Base-by-base conservation (phyloP, 345 rosid species). In the Camelina neglecta region DNA sequence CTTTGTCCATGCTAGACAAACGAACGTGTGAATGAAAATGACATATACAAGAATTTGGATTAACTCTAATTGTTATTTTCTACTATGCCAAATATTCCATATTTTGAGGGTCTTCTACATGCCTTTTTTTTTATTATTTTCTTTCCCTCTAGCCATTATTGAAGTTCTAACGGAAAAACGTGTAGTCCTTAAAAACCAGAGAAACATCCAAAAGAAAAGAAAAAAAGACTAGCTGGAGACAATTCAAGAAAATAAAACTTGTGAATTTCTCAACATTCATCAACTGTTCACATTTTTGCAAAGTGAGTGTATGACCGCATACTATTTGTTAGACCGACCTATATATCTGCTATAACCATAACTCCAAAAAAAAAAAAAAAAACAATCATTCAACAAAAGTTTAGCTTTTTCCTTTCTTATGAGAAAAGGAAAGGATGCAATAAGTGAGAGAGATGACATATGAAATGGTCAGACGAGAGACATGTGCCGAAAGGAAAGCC, bases 1-100 rank as follows among this genome's bases (percentile, higher is more conserved):
- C 2, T 21, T 60, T 26, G 31, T 68, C 1, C 21, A 18, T 33
- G 48, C 9, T 45, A 59, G 54, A 59, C 79, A 67, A 51, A 54
- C 41, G 50, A 53, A 69, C 57, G 21, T 53, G 24, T 74, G 11
- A 23, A 56, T 57, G 80, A 77, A 49, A 77, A 65, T 57, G 80
- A 77, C 76, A 42, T 75, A 38, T 38, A n/a, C 42, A n/a, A 36
- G 60, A 70, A 50, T 47, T 56, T 39, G 29, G 9, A 51, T 57
- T 48, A 49, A 12, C 45, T 26, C 66, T 29, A 61, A 3, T 76
- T 61, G 65, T 45, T 61, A 33, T 55, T 69, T 55, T 54, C n/a
- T 60, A 44, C 15, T 58, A 76, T 63, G 42, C 50, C 48, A 62
- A 21, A 36, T 16, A 63, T 47, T 47, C 66, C 53, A 39, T 38